These are phyloP conservation scores for Colletotrichum gigasporum DNA, from an alignment of 2,329 filamentous ascomycete genomes.

Conservation along the genomic window DNA sequence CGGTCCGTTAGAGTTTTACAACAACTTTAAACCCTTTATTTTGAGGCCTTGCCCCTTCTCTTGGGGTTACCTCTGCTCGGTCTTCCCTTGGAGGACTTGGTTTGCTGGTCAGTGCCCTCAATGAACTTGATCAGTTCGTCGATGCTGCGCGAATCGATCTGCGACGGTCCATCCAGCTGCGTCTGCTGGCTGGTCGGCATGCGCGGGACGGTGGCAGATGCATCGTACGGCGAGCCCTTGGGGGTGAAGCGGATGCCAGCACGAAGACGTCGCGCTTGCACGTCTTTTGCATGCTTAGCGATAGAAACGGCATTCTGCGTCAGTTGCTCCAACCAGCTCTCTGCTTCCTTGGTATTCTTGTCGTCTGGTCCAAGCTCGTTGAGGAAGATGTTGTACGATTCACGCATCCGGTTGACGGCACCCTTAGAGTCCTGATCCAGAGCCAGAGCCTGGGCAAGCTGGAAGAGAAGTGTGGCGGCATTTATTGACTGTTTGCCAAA, in stretches of 20 bases:
- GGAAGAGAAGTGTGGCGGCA: slow-evolving; percentile 94
- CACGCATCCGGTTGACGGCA: slow-evolving; percentile 92
- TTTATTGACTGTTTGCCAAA: slow-evolving; percentile 92
- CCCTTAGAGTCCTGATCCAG: slow-evolving; percentile 95
- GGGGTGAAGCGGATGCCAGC: slow-evolving; percentile 75
- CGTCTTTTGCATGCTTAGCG: slow-evolving; percentile 91
- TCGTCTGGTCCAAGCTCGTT: slow-evolving; percentile 86
- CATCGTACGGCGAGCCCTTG: slow-evolving; percentile 69
- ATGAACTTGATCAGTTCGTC: slow-evolving; percentile 96
- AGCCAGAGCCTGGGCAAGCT: slow-evolving; percentile 93
- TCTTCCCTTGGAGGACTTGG: slow-evolving; percentile 64
- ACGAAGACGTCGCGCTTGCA: slow-evolving; percentile 78
- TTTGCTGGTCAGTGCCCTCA: slow-evolving; percentile 74
- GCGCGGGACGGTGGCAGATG: slow-evolving; percentile 37
- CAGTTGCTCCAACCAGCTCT: slow-evolving; percentile 94
- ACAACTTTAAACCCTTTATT: slow-evolving; percentile 13
- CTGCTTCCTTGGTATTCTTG: slow-evolving; percentile 97
- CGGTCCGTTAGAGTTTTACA: background rate
- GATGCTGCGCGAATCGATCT: slow-evolving; percentile 82
- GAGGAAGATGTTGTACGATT: slow-evolving; percentile 96
- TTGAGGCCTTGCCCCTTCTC: slow-evolving; percentile 50
- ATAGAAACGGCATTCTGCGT: slow-evolving; percentile 95
- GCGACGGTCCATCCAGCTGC: slow-evolving; percentile 38
- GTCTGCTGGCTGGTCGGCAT: slow-evolving; percentile 27
- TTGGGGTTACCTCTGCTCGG: slow-evolving; percentile 65